phyloP scores from a whole-genome alignment of 2,329 filamentous ascomycete species.

The Beauveria caledonica region DNA sequence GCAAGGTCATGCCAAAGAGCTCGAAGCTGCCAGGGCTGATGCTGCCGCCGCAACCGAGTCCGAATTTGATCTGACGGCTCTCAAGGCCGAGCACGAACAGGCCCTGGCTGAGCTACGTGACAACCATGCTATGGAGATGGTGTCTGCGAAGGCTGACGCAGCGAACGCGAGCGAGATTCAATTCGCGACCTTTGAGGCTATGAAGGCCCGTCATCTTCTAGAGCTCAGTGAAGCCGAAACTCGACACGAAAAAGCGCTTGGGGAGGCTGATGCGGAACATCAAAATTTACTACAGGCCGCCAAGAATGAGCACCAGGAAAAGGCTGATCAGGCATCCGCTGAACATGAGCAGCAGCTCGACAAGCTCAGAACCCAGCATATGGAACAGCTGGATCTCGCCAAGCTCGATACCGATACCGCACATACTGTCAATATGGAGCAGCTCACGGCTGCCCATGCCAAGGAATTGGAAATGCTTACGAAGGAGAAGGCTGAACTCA shows the following conservation, averaged over 20 bases:
- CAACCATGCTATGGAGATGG: conserved; percentile 32
- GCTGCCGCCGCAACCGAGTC: not conserved
- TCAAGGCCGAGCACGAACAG: conserved; percentile 42
- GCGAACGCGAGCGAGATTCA: not conserved
- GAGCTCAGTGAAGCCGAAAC: conserved; percentile 20
- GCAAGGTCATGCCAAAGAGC: conserved; percentile 29
- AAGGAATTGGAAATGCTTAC: conserved; percentile 27
- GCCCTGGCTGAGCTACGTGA: conserved; percentile 37
- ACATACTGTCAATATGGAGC: not conserved
- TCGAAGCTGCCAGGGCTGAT: conserved; percentile 32
- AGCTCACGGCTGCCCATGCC: not conserved
- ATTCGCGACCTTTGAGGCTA: not conserved
- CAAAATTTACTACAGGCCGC: conserved; percentile 20
- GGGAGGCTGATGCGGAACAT: conserved; percentile 28
- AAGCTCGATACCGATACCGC: not conserved
- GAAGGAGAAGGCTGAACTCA: conserved; percentile 23
- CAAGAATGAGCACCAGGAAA: conserved; percentile 30
- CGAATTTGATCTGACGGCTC: not conserved
- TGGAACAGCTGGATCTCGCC: not conserved
- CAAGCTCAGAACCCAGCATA: not conserved
- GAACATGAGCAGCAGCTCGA: conserved; percentile 4
- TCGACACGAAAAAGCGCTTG: conserved; percentile 42
- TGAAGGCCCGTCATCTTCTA: not conserved
- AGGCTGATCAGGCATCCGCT: not conserved
- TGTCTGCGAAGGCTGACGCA: conserved; percentile 29